Evolutionary conservation across 1,139 yeast species (phyloP).

Genomic region (Yamadazyma epiphylla): DNA sequence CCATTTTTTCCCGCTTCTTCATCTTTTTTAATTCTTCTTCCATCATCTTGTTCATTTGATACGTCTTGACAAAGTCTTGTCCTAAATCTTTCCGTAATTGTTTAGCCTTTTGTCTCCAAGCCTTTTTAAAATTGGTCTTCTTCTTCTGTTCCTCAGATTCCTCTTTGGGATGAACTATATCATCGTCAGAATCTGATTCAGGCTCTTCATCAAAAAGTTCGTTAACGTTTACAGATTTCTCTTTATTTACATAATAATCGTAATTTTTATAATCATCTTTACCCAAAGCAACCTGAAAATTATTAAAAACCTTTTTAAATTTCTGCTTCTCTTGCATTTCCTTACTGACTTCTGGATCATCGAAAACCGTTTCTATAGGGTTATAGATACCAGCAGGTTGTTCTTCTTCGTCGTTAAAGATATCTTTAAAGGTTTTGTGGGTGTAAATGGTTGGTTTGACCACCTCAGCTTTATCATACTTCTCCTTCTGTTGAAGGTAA

Average conservation of each 20-base stretch:
- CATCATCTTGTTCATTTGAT: constrained; percentile 20
- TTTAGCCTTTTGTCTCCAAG: constrained; percentile 23
- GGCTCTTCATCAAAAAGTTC: constrained; percentile 6
- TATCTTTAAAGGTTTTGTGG: constrained; percentile 40
- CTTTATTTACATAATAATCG: constrained; percentile 27
- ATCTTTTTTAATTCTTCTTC: constrained; percentile 14
- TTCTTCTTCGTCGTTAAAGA: constrained; percentile 32
- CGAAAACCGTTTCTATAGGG: constrained; percentile 43
- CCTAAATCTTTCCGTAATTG: constrained; percentile 30
- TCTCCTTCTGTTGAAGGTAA: constrained; percentile 35
- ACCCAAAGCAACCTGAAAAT: constrained; percentile 26
- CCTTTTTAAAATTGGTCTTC: constrained; percentile 22
- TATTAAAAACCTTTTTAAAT: constrained; percentile 25
- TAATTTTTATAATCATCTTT: constrained; percentile 32
- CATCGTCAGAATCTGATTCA: constrained; percentile 5
- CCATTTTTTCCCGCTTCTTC: constrained; percentile 8
- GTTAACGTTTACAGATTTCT: constrained; percentile 6
- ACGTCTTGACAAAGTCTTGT: constrained; percentile 25
- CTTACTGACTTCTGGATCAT: constrained; percentile 18
- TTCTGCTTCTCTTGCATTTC: constrained; percentile 19
- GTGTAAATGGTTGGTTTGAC: constrained; percentile 37
- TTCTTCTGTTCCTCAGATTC: constrained; percentile 15
- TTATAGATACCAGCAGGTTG: constrained; percentile 28
- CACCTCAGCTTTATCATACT: constrained; percentile 28
- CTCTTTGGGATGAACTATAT: constrained; percentile 3